These are phyloP conservation scores for Pseudotulostoma volvatum DNA, from an alignment of 495 filamentous ascomycete species.

Conservation along the genomic window DNA sequence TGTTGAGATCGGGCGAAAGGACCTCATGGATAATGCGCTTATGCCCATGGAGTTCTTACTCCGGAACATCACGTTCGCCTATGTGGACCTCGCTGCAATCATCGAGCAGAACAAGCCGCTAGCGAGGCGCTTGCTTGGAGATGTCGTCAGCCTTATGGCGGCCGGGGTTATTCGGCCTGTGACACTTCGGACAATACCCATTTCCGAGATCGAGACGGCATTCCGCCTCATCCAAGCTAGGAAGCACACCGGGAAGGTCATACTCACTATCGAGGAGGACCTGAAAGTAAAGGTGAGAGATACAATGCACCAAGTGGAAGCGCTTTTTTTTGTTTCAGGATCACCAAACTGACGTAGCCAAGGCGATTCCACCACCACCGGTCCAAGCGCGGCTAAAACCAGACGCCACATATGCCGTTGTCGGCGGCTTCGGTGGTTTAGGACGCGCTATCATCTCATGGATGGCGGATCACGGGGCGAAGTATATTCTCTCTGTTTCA, in stretches of 20 bases:
- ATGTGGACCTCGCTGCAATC: constrained; percentile 1
- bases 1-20: constrained; percentile 9
- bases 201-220: constrained; percentile 30
- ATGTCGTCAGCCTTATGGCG: constrained; percentile 4
- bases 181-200: constrained; percentile 22
- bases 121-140: background rate
- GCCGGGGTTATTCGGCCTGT: constrained; percentile 7
- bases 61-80: background rate
- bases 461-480: constrained; percentile 42
- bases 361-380: background rate
- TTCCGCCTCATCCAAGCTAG: constrained; percentile 41
- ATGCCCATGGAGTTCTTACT: constrained; percentile 2
- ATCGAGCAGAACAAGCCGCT: background rate
- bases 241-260: constrained; percentile 39
- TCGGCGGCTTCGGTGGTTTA: constrained; percentile 30
- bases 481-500: constrained; percentile 39
- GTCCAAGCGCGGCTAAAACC: constrained; percentile 3
- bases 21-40: background rate
- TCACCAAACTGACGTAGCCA: background rate
- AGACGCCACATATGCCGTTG: constrained; percentile 25
- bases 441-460: constrained; percentile 31
- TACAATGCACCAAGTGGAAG: no score
- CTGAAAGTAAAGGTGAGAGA: constrained; percentile 2
- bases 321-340: no score
- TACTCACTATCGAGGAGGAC: constrained; percentile 25